These are phyloP conservation scores for Mrakia gelida DNA, from an alignment of 768 basidiomycete genomes.

Conservation along the genomic window DNA sequence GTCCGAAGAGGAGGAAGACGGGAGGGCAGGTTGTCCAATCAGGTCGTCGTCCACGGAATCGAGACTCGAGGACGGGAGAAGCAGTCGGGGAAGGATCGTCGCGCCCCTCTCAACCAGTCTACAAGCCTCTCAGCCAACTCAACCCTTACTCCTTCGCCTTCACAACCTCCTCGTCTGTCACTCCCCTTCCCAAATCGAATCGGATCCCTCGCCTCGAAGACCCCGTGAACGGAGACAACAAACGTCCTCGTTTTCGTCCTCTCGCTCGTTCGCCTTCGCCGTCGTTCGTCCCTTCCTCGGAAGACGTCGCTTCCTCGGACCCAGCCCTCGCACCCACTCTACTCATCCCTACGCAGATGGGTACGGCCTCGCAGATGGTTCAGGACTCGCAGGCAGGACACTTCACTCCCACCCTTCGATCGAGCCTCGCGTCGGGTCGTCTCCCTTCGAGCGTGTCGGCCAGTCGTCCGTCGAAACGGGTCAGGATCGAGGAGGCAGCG, in stretches of 20 bases:
- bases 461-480: neutral
- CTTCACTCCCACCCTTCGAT: constrained; percentile 12
- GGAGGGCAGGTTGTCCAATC: neutral
- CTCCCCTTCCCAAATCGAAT: neutral
- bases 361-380: neutral
- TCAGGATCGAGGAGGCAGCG: neutral
- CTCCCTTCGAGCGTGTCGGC: neutral
- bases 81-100: neutral
- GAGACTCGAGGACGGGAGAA: neutral
- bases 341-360: neutral
- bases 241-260: neutral
- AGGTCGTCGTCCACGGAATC: neutral
- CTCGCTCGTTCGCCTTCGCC: neutral
- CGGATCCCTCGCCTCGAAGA: neutral
- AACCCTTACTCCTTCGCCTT: constrained; percentile 1
- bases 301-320: neutral
- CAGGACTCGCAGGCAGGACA: neutral
- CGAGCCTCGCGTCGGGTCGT: neutral
- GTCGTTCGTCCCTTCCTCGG: neutral
- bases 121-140: neutral
- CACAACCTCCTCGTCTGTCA: neutral
- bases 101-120: neutral
- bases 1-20: neutral
- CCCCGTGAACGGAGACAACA: neutral
- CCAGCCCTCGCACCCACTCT: neutral